Conservation (phyloP, 768 basidiomycete species). For the Asterophora parasitica region DNA sequence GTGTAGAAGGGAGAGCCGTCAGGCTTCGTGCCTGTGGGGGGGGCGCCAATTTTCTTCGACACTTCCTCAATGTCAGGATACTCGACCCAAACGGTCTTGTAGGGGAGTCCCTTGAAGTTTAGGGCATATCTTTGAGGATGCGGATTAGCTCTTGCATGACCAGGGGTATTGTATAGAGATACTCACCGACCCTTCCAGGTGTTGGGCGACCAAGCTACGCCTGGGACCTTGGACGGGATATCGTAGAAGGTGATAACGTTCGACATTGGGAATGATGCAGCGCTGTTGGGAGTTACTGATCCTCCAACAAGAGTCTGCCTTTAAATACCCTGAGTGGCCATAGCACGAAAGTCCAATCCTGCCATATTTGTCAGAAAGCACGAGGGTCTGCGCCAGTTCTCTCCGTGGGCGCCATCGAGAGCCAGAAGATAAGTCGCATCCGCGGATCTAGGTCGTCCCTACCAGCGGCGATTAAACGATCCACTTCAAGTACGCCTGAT, state of each 20-base stretch:
- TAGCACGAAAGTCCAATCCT: neutral
- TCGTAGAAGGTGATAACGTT: constrained; percentile 40
- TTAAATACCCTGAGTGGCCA: constrained; percentile 4
- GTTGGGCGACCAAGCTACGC: constrained; percentile 38
- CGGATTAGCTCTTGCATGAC: neutral
- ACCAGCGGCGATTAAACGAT: no score
- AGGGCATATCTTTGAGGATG: constrained; percentile 15
- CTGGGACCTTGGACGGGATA: constrained; percentile 28
- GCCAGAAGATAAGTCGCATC: no score
- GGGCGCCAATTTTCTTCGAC: constrained; percentile 29
- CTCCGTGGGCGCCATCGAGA: no score
- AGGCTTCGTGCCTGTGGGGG: constrained; percentile 20
- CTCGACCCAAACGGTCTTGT: constrained; percentile 36
- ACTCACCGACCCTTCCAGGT: constrained; percentile 41
- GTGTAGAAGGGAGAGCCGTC: constrained; percentile 31
- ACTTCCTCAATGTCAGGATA: constrained; percentile 34
- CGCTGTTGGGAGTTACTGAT: neutral
- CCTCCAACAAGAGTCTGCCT: neutral
- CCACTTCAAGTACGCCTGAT: no score
- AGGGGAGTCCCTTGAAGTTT: constrained; percentile 29
- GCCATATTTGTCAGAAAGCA: no score
- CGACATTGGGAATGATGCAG: constrained; percentile 1
- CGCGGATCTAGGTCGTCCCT: neutral
- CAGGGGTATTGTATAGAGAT: neutral
- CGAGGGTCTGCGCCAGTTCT: no score